Base-by-base conservation (phyloP, 495 filamentous ascomycete species). In the Penicillium herquei region DNA sequence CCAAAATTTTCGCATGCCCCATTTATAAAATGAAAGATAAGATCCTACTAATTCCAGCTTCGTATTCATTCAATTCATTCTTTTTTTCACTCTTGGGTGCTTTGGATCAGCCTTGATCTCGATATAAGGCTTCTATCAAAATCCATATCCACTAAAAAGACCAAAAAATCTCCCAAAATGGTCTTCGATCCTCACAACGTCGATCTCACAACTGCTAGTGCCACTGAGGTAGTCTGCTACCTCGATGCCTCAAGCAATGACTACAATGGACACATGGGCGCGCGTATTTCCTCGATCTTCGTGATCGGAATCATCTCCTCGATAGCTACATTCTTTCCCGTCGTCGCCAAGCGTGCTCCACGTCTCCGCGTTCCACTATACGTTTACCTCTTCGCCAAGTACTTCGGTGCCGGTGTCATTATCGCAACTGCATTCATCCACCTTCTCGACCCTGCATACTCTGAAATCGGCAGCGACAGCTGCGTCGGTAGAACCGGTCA, bases 341-440 rank as follows among this genome's bases (percentile, higher is more conserved):
- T 91, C 21, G 63, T 83, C 45, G 83, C 90, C 7, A 77, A 79
- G 18, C 74, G 82, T 16, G 64, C 78, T 12, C 74, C 74, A 14
- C 73, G 74, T 6, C 57, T 90, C 47, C 81, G 71, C n/a, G 75
- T 90, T 2, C 88, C 86, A 1, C 71, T 78, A 16, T 79, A 79
- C 51, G 81, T 83, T 11, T 92, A 89, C 70, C 87, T 93, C 56
- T 78, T 91, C 45, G 85, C 85, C 7, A 86, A 84, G 48, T 89
- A 88, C 68, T 87, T 90, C 55, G 87, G 87, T 16, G 81, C 84
- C 0, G 87, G 87, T 3, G 87, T 89, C 44, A 89, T 89, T 57
- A 71, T 90, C 31, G 84, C 84, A 11, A 91, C 87, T 9, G 87
- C 90, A 9, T 93, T 91, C 51, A 68, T 76, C 39, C 68, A 71